Base-by-base conservation (phyloP, 2,329 filamentous ascomycete genomes). In the Aspergillus fijiensis region DNA sequence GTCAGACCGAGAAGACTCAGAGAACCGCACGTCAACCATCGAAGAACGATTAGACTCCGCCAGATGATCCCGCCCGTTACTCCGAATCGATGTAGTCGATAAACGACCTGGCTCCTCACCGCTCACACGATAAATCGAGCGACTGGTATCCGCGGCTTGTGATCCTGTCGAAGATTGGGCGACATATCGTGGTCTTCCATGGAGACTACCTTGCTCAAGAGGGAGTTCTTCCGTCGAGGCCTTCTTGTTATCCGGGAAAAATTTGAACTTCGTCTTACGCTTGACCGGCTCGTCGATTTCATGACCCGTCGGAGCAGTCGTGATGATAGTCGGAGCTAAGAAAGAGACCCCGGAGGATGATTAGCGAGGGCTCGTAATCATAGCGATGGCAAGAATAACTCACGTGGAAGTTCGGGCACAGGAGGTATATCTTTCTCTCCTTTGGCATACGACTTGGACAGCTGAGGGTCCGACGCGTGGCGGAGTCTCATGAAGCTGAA, bases 1-100 rank as follows among this genome's bases (percentile, higher is more conserved):
- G 74, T 97, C 93, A 29, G 94, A 97, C 66, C 90, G 86, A 2
- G 92, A 96, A 1, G 94, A 97, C 70, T 97, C 94, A 5, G 91
- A 95, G 29, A 89, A 78, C 47, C 91, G 82, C 63, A 85, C 84
- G 31, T 85, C 79, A 11, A 88, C 86, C 21, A 89, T 81, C 7
- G 87, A 86, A 2, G 85, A 81, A 14, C 86, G 85, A 60, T 81
- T 82, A 27, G 81, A 79, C 63, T 89, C 86, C 63, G 88, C 86
- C 50, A 83, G 82, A 60, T 88, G 88, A 29, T 85, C 81, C 58
- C 85, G 82, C 66, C 86, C 84, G 27, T 79, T 68, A 62, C 71
- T 75, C 47, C 75, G 72, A 29, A 79, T 74, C n/a, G 80, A 80
- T 12, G 76, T 76, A 19, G 77, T 80, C 39, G 77, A 79, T 25